phyloP scores from a whole-genome alignment of 345 rosid species.

The Mallotus nudiflorus region DNA sequence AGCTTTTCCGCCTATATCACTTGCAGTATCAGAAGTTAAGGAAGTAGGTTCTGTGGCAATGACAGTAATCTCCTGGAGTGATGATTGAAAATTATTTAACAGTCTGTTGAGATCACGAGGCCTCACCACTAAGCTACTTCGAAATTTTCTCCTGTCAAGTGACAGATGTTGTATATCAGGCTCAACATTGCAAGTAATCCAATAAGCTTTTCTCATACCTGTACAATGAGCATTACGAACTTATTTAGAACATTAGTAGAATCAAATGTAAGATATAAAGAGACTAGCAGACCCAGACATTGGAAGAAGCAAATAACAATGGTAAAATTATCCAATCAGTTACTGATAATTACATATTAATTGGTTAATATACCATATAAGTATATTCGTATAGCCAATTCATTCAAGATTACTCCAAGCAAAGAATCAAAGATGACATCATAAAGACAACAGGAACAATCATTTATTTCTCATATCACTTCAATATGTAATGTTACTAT shows the following conservation, averaged over 20 bases:
- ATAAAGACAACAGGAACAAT: background rate
- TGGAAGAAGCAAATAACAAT: background rate
- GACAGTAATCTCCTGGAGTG: slow-evolving; percentile 92
- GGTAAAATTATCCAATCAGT: background rate
- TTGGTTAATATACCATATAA: slow-evolving; percentile 2
- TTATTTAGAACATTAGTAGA: background rate
- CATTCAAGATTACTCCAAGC: background rate
- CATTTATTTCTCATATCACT: background rate
- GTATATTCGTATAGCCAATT: background rate
- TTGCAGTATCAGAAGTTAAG: slow-evolving; percentile 67
- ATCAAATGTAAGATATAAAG: background rate
- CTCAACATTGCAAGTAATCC: slow-evolving; percentile 91
- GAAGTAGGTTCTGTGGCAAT: slow-evolving; percentile 74
- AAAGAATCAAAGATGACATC: background rate
- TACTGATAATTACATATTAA: slow-evolving; percentile 8
- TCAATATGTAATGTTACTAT: no score
- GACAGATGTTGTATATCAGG: slow-evolving; percentile 82
- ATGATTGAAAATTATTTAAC: slow-evolving; percentile 90
- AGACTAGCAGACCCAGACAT: background rate
- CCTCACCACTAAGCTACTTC: slow-evolving; percentile 69
- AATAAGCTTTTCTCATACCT: slow-evolving; percentile 81
- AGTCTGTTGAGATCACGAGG: slow-evolving; percentile 84
- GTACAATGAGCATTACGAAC: slow-evolving; percentile 11
- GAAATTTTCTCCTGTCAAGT: slow-evolving; percentile 75
- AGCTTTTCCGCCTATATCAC: slow-evolving; percentile 87